These are phyloP conservation scores for Acacia acuminata DNA, from an alignment of 306 rosid genomes.

Conservation along the genomic window DNA sequence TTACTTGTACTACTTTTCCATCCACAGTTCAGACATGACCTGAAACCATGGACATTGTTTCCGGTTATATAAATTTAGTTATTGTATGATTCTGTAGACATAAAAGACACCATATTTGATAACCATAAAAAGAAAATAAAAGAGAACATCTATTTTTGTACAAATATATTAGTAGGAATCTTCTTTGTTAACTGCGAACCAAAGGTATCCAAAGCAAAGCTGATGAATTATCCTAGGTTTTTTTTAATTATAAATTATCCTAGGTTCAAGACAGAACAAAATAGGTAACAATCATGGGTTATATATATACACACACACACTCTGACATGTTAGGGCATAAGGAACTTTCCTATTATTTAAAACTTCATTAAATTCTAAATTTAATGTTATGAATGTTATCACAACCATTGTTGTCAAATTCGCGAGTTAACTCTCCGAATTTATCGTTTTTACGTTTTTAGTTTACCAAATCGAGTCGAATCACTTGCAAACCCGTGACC, in stretches of 20 bases:
- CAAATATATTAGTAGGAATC: neutral
- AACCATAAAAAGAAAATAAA: neutral
- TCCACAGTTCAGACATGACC: neutral
- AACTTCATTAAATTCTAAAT: neutral
- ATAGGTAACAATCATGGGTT: no score
- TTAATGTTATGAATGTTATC: neutral
- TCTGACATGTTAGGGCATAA: constrained; percentile 31
- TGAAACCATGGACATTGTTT: no score
- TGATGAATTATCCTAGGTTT: constrained; percentile 25
- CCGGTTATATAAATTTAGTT: neutral
- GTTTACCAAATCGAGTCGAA: no score
- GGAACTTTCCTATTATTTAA: neutral
- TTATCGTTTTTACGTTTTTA: no score
- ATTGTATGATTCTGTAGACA: neutral
- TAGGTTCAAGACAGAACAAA: constrained; percentile 15
- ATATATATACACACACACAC: no score
- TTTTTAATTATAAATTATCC: no score
- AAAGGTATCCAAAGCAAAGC: constrained; percentile 11
- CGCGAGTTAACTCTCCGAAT: no score
- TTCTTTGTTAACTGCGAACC: neutral
- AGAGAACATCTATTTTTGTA: neutral
- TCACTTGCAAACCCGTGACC: no score
- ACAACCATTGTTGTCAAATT: no score
- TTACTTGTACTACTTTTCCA: neutral
- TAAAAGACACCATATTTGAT: neutral